These are phyloP conservation scores for Kodamaea kaohsiungensis DNA, from an alignment of 805 yeast species.

Conservation along the genomic window DNA sequence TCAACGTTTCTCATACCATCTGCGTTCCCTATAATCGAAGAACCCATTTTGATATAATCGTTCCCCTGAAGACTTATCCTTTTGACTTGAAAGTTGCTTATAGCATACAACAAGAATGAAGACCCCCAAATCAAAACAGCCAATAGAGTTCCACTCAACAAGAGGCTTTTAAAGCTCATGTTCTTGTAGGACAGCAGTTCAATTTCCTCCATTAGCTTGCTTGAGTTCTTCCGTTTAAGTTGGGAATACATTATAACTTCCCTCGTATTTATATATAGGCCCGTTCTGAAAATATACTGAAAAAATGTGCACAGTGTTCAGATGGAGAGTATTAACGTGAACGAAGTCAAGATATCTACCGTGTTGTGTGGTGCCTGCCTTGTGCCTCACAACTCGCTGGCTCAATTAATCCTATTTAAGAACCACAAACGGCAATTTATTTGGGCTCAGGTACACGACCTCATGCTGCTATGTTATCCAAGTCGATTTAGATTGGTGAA, in stretches of 20 bases:
- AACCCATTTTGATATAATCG: background rate
- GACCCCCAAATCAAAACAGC: slow-evolving; percentile 40
- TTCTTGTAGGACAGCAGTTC: slow-evolving; percentile 2
- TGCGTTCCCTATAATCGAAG: background rate
- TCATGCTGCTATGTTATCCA: background rate
- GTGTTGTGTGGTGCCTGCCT: background rate
- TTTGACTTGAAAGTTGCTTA: slow-evolving; percentile 17
- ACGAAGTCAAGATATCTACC: background rate
- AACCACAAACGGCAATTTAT: slow-evolving; percentile 1
- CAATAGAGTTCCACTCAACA: slow-evolving; percentile 20
- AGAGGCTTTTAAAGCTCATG: slow-evolving; percentile 11
- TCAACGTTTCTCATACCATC: slow-evolving; percentile 11
- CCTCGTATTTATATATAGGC: background rate
- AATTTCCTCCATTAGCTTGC: slow-evolving; percentile 11
- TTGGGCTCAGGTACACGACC: slow-evolving; percentile 2
- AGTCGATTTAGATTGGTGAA: background rate
- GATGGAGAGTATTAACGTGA: background rate
- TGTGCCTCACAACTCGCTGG: slow-evolving; percentile 8
- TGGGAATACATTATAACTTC: slow-evolving; percentile 7
- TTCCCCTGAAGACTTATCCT: slow-evolving; percentile 2
- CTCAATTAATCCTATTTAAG: slow-evolving; percentile 1
- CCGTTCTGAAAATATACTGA: background rate
- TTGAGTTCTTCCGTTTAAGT: slow-evolving; percentile 9
- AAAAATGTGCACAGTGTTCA: background rate
- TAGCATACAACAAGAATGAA: slow-evolving; percentile 27